Conservation (phyloP, 345 rosid species). For the Citrus mangshanensis region DNA sequence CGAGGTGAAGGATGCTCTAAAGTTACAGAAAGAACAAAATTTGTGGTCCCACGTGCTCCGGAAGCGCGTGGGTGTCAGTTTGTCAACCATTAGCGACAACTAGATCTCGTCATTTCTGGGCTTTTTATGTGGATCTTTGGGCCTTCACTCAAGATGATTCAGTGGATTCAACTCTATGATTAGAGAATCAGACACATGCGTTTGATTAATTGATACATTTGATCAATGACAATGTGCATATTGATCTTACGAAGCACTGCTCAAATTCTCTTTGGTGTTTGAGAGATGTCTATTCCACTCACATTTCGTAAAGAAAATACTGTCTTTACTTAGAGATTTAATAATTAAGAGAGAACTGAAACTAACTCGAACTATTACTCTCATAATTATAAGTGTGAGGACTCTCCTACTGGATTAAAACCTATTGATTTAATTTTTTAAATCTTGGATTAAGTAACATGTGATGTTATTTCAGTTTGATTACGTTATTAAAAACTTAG, state of each 20-base stretch:
- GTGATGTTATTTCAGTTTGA: not conserved
- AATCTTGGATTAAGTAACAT: too few relatives aligned
- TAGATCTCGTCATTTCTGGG: conserved; percentile 6
- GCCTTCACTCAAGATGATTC: not conserved
- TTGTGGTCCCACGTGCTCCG: conserved; percentile 33
- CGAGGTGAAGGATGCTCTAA: conserved; percentile 32
- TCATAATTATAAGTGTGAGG: too few relatives aligned
- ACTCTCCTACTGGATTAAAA: rapidly evolving
- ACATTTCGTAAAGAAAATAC: rapidly evolving
- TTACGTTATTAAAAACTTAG: not conserved
- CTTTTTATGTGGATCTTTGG: not conserved
- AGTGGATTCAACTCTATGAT: not conserved
- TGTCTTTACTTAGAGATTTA: too few relatives aligned
- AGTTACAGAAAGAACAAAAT: conserved; percentile 12
- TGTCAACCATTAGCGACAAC: conserved; percentile 42
- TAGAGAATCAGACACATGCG: not conserved
- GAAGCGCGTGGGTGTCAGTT: conserved; percentile 36
- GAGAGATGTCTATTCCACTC: rapidly evolving
- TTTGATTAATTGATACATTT: not conserved
- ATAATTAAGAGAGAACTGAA: too few relatives aligned
- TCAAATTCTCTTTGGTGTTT: rapidly evolving
- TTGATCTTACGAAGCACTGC: too few relatives aligned
- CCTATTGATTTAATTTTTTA: too few relatives aligned
- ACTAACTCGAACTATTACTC: too few relatives aligned
- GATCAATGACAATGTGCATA: too few relatives aligned